Evolutionary conservation across 495 filamentous ascomycete species (phyloP).

Genomic region (Stereocaulon alpinum): DNA sequence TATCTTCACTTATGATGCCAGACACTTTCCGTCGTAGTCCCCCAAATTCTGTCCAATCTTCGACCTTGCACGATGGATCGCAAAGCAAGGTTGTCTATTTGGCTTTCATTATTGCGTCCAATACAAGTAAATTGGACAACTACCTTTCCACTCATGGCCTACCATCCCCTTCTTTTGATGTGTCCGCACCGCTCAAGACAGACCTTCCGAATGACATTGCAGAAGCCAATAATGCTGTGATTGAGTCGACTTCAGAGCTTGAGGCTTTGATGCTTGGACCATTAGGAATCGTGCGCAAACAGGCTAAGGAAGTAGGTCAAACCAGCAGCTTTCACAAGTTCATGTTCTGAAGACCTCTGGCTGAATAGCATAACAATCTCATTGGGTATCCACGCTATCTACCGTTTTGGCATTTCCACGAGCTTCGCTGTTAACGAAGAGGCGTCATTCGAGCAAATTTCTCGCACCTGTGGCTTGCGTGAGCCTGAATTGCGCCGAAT

Average conservation of each 20-base stretch:
- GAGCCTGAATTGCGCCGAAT: slow-evolving; percentile 2
- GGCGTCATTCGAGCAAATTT: not conserved
- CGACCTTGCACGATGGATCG: no score
- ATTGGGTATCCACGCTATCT: slow-evolving; percentile 1
- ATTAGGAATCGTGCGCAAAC: not conserved
- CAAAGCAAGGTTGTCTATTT: not conserved
- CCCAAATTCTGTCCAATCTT: no score
- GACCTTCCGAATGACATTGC: not conserved
- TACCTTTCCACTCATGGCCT: not conserved
- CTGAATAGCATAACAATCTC: not conserved
- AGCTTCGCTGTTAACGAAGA: slow-evolving; percentile 7
- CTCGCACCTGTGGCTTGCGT: not conserved
- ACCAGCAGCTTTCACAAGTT: no score
- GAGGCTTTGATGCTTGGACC: not conserved
- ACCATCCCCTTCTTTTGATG: not conserved
- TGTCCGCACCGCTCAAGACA: not conserved
- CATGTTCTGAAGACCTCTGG: no score
- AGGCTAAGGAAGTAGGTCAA: not conserved
- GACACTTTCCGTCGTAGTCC: no score
- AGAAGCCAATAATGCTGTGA: not conserved
- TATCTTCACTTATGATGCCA: no score
- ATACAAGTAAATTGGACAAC: not conserved
- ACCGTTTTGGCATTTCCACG: slow-evolving; percentile 6
- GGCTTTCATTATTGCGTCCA: no score
- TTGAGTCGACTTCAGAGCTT: not conserved